phyloP scores from a whole-genome alignment of 768 basidiomycete species.

The Kwoniella bestiolae region DNA sequence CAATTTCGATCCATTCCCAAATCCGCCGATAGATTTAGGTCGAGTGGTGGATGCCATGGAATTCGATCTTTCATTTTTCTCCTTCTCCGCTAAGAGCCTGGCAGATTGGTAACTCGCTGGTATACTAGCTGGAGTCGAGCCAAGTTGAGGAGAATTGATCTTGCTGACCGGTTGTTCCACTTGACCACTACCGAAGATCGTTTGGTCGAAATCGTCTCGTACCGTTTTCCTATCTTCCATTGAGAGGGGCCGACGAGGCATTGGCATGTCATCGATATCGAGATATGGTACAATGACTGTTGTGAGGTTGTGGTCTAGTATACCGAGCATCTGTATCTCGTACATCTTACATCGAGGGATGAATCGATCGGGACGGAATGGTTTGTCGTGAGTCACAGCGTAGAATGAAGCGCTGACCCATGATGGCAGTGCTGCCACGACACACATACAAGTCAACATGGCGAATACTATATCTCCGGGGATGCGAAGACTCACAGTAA shows the following conservation, averaged over 20 bases:
- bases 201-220: conserved; percentile 47
- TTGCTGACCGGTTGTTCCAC: conserved; percentile 1
- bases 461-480: not conserved
- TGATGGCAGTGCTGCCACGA: conserved; percentile 59
- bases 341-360: conserved; percentile 95
- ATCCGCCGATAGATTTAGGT: conserved; percentile 1
- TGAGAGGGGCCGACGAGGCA: conserved; percentile 24
- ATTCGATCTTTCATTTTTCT: conserved; percentile 21
- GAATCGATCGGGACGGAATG: conserved; percentile 68
- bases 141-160: conserved; percentile 6
- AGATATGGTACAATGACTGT: conserved; percentile 78
- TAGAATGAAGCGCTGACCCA: conserved; percentile 60
- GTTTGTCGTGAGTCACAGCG: conserved; percentile 59
- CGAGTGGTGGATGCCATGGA: conserved; percentile 15
- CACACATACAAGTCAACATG: conserved; percentile 3
- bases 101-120: conserved; percentile 48
- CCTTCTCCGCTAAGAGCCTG: conserved; percentile 36
- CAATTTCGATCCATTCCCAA: conserved; percentile 12
- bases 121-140: conserved; percentile 22
- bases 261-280: conserved; percentile 37
- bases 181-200: conserved; percentile 35
- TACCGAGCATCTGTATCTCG: conserved; percentile 91
- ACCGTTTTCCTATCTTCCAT: conserved; percentile 33
- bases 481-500: conserved; percentile 44
- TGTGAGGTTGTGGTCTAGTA: conserved; percentile 87